These are phyloP conservation scores for Fragilaria crotonensis DNA, from an alignment of 108 stramenopile species.

Conservation along the genomic window DNA sequence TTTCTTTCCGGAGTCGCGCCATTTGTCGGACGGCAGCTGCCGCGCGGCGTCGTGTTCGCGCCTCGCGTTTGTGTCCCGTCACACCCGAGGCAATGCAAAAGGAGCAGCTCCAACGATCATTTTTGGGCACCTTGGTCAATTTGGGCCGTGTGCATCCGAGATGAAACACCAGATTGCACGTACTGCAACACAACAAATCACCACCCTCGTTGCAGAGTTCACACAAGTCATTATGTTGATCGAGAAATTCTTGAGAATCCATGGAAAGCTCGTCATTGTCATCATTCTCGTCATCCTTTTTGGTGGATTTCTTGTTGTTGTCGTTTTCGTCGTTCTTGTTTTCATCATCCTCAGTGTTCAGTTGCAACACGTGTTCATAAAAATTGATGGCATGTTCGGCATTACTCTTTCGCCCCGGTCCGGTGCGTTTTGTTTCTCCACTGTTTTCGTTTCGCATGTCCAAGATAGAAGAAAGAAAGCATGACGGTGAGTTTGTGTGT, in stretches of 20 bases:
- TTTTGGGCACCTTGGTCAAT: constrained; percentile 43
- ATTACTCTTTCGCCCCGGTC: constrained; percentile 48
- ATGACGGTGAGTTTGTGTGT: not conserved
- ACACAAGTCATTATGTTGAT: constrained; percentile 85
- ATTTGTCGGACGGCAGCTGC: constrained; percentile 64
- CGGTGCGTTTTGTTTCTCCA: constrained; percentile 19
- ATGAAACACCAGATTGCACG: constrained; percentile 91
- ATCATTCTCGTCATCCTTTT: constrained; percentile 12
- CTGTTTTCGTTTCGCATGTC: constrained; percentile 3
- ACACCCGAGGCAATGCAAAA: constrained; percentile 58
- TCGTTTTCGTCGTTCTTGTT: not conserved
- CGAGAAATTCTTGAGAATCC: constrained; percentile 63
- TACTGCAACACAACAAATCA: constrained; percentile 84
- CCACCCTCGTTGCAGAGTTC: constrained; percentile 80
- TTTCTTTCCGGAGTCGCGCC: constrained; percentile 40
- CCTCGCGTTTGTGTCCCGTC: constrained; percentile 46
- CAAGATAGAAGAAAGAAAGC: not conserved
- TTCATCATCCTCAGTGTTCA: not conserved
- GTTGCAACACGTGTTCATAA: constrained; percentile 42
- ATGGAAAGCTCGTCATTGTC: constrained; percentile 17
- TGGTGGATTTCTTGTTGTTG: not conserved
- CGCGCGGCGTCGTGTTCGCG: constrained; percentile 46
- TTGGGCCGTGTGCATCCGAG: constrained; percentile 76
- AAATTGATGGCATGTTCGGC: constrained; percentile 52
- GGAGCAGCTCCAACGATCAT: constrained; percentile 65